Conservation (phyloP, 495 filamentous ascomycete species). For the Pyrenula massariospora region DNA sequence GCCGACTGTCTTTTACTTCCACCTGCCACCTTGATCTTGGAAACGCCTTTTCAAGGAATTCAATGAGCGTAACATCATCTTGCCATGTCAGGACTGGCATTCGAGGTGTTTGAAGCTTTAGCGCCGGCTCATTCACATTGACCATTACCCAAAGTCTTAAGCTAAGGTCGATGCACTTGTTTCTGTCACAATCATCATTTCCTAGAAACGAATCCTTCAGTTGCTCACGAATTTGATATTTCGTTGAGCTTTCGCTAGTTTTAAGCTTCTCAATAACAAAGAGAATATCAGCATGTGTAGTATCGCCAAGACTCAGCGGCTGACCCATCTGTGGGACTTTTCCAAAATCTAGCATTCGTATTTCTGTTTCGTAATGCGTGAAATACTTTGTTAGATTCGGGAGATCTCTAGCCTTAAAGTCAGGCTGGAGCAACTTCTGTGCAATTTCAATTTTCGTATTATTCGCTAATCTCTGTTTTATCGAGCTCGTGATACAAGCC, state of each 20-base stretch:
- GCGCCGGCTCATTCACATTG: neutral
- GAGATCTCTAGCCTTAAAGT: neutral
- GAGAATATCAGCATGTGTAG: neutral
- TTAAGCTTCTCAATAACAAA: neutral
- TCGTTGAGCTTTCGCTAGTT: neutral
- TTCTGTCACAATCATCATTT: neutral
- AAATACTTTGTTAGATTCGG: neutral
- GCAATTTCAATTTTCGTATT: neutral
- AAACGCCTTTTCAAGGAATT: conserved; percentile 2
- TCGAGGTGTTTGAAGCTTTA: neutral
- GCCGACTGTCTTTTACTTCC: conserved; percentile 1
- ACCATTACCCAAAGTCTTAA: neutral
- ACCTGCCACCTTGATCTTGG: conserved; percentile 3
- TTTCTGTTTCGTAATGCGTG: neutral
- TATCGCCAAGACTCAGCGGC: neutral
- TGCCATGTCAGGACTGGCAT: conserved; percentile 1
- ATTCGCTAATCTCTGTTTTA: too few relatives aligned
- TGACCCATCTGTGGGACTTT: neutral
- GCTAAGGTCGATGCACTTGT: neutral
- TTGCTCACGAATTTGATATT: neutral
- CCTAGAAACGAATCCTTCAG: neutral
- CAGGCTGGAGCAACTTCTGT: neutral
- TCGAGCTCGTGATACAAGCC: too few relatives aligned
- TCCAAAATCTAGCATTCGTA: neutral
- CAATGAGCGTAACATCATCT: neutral